These are phyloP conservation scores for Neurospora discreta DNA, from an alignment of 495 filamentous ascomycete species.

Conservation along the genomic window DNA sequence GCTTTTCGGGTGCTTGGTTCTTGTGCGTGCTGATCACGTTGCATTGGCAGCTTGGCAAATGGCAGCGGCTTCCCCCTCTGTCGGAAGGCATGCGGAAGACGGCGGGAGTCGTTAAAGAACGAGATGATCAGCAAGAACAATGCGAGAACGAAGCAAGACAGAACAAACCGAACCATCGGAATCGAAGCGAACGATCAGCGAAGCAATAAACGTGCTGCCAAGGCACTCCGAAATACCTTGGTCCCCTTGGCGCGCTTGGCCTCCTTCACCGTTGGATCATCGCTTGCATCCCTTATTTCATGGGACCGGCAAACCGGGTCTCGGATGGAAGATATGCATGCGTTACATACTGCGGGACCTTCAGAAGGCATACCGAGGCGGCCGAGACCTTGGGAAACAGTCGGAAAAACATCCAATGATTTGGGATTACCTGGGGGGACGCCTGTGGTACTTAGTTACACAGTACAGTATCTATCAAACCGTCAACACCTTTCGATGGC, in stretches of 20 bases:
- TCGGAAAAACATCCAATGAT: background rate
- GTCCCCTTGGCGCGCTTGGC: background rate
- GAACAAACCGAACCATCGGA: background rate
- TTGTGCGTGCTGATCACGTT: background rate
- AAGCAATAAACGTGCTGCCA: background rate
- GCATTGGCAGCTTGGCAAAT: background rate
- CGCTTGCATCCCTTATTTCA: background rate
- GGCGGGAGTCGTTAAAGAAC: background rate
- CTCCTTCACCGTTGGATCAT: background rate
- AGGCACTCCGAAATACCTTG: background rate
- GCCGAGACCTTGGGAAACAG: background rate
- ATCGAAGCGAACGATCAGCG: background rate
- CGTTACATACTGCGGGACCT: background rate
- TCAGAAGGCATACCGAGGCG: background rate
- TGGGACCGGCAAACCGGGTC: background rate
- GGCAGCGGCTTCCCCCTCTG: background rate
- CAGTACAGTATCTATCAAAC: background rate
- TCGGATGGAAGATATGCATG: background rate
- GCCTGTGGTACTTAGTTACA: background rate
- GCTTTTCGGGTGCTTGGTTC: background rate
- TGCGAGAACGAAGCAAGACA: background rate
- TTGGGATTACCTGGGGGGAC: background rate
- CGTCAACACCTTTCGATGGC: background rate
- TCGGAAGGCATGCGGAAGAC: background rate
- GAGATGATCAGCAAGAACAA: background rate